These are phyloP conservation scores for Litsea cubeba DNA, from an alignment of 164 flowering plant genomes.

Conservation along the genomic window DNA sequence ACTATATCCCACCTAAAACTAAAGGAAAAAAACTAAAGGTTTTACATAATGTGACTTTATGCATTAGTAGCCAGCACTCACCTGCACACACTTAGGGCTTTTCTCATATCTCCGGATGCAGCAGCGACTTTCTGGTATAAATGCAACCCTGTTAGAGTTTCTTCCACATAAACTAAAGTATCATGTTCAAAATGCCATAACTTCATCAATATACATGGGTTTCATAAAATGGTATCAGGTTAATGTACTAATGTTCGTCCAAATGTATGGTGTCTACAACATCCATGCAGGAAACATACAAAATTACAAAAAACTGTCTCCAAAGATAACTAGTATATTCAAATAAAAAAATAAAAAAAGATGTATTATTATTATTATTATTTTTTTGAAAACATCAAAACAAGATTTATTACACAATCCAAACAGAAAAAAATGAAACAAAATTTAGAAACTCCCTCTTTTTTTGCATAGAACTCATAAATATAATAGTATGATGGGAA, in stretches of 20 bases:
- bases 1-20: no score
- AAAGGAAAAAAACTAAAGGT: not conserved
- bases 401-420: no score
- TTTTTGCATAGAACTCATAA: no score
- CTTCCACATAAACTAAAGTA: not conserved
- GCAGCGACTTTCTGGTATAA: slow-evolving; percentile 83
- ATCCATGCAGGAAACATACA: not conserved
- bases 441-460: no score
- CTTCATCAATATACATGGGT: not conserved
- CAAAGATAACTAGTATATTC: not conserved
- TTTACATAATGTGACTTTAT: not conserved
- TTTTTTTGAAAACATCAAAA: no score
- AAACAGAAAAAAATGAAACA: no score
- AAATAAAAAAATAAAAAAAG: not conserved
- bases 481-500: no score
- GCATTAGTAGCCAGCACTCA: slow-evolving; percentile 19
- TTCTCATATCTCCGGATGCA: slow-evolving; percentile 97
- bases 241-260: not conserved
- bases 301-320: not conserved
- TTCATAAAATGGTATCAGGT: slow-evolving; percentile 1
- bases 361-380: no score
- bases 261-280: no score
- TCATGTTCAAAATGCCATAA: not conserved
- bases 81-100: slow-evolving; percentile 94
- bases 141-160: not conserved